Conservation (phyloP, 257 asterid species). For the Solanum raphanifolium region DNA sequence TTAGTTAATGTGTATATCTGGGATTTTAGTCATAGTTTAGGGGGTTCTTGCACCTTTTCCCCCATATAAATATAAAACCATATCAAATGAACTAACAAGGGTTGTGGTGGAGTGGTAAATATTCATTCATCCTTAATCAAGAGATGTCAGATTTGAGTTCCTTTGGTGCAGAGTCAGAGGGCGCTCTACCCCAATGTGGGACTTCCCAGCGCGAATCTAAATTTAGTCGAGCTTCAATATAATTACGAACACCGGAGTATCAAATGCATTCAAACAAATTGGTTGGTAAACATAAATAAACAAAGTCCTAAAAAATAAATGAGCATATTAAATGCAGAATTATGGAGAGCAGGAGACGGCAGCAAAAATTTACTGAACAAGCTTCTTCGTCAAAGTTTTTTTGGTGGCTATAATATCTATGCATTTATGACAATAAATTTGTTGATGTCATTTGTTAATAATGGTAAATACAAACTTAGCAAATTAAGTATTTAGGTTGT, state of each 20-base stretch:
- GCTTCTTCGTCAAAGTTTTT: neutral
- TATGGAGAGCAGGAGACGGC: neutral
- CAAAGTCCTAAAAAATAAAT: neutral
- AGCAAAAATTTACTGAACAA: neutral
- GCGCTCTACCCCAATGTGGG: too few species aligned
- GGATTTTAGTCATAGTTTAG: too few species aligned
- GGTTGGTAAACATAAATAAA: neutral
- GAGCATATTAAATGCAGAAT: neutral
- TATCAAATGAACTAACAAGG: too few species aligned
- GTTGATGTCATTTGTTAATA: neutral
- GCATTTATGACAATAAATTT: neutral
- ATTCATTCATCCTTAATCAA: too few species aligned
- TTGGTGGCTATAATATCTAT: neutral
- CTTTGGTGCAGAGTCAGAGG: too few species aligned
- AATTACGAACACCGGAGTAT: too few species aligned
- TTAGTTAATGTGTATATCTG: too few species aligned
- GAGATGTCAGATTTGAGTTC: too few species aligned
- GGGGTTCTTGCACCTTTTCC: too few species aligned
- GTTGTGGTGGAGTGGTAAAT: too few species aligned
- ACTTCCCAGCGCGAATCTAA: fast-evolving
- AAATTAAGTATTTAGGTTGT: neutral
- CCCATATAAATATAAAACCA: too few species aligned
- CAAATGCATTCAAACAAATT: neutral
- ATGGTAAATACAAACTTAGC: neutral
- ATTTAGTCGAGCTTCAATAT: too few species aligned